phyloP scores from a whole-genome alignment of 805 yeast species.

The Blastobotrys parvus region DNA sequence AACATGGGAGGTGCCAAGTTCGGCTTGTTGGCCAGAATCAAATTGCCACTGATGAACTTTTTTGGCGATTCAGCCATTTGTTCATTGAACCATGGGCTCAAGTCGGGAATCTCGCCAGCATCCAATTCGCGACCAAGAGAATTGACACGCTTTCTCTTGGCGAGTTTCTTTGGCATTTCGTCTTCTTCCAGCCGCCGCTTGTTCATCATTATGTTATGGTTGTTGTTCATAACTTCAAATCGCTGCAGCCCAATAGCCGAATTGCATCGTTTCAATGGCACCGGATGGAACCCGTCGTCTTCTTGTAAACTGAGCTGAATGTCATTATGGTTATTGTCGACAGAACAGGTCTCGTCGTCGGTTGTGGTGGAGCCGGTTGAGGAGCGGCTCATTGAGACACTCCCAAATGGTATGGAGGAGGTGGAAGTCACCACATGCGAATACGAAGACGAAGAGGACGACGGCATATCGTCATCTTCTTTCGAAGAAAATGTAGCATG shows the following conservation, averaged over 20 bases:
- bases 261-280: conserved; percentile 17
- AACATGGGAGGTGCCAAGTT: conserved; percentile 6
- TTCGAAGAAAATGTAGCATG: not conserved
- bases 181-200: not conserved
- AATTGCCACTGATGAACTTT: conserved; percentile 1
- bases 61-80: conserved; percentile 1
- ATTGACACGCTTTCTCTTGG: not conserved
- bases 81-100: not conserved
- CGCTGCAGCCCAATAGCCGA: conserved; percentile 22
- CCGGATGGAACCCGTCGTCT: conserved; percentile 5
- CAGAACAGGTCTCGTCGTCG: conserved; percentile 3
- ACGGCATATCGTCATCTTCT: not conserved
- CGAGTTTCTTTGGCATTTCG: conserved; percentile 1
- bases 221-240: conserved; percentile 4
- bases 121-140: not conserved
- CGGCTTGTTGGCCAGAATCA: conserved; percentile 11
- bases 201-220: not conserved
- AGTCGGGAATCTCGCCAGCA: not conserved
- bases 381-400: not conserved
- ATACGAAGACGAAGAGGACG: not conserved
- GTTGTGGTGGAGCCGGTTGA: conserved; percentile 14
- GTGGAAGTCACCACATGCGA: not conserved
- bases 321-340: not conserved
- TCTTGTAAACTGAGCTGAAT: not conserved
- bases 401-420: not conserved